Conservation (phyloP, 805 yeast species). For the Starmera dryadoides region DNA sequence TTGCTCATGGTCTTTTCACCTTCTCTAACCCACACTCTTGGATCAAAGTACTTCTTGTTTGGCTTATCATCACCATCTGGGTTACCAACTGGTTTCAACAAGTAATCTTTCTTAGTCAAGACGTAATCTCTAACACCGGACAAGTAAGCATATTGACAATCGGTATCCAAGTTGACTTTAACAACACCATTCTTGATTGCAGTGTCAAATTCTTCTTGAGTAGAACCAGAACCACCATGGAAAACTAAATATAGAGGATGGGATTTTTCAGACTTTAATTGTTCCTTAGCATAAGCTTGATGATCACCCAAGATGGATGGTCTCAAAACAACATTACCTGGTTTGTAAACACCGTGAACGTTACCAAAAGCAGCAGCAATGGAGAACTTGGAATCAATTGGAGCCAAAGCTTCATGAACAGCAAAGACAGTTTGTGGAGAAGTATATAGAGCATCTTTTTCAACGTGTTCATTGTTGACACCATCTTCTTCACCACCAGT, state of each 20-base stretch:
- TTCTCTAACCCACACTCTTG: constrained; percentile 99
- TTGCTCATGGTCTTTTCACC: constrained; percentile 97
- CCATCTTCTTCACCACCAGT: constrained; percentile 99
- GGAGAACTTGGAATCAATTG: constrained; percentile 96
- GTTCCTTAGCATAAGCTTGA: constrained; percentile 79
- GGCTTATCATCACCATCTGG: constrained; percentile 99
- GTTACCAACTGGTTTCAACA: constrained; percentile 88
- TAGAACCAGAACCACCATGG: constrained; percentile 99
- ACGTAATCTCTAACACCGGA: constrained; percentile 96
- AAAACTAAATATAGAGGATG: constrained; percentile 92
- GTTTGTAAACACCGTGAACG: constrained; percentile 99
- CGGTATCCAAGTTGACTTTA: constrained; percentile 98
- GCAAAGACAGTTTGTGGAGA: constrained; percentile 89
- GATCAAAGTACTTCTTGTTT: constrained; percentile 99
- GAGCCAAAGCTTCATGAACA: constrained; percentile 83
- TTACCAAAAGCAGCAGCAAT: constrained; percentile 99
- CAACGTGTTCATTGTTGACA: constrained; percentile 95
- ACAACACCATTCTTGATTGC: constrained; percentile 94
- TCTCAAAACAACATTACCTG: constrained; percentile 91
- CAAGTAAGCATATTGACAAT: constrained; percentile 97
- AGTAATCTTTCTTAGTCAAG: constrained; percentile 92
- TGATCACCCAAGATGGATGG: constrained; percentile 95
- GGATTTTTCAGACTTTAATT: constrained; percentile 41
- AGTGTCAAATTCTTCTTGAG: constrained; percentile 83
- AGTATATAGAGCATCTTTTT: constrained; percentile 85